These are phyloP conservation scores for Amanita rubescens DNA, from an alignment of 768 basidiomycete species.

Conservation along the genomic window DNA sequence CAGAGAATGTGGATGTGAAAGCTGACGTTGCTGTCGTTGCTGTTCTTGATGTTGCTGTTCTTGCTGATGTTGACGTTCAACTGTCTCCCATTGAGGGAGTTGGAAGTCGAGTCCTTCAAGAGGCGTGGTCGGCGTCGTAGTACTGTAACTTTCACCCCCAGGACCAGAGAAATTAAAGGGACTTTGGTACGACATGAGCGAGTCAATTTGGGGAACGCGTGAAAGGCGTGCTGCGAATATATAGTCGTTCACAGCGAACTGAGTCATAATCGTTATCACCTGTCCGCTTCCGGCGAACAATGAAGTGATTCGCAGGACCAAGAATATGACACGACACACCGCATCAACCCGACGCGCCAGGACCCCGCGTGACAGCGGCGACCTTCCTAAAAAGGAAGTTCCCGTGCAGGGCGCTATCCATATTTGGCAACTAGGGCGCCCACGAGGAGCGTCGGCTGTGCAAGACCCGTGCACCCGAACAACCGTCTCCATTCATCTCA, in stretches of 20 bases:
- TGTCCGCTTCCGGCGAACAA: slow-evolving; percentile 27
- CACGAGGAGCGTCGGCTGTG: slow-evolving; percentile 4
- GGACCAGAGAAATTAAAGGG: slow-evolving; percentile 15
- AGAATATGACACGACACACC: not conserved
- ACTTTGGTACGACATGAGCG: slow-evolving; percentile 29
- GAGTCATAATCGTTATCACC: slow-evolving; percentile 2
- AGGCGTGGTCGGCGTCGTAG: slow-evolving; percentile 42
- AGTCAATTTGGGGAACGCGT: slow-evolving; percentile 14
- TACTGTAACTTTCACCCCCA: slow-evolving; percentile 5
- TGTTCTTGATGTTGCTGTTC: slow-evolving; percentile 32
- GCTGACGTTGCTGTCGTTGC: slow-evolving; percentile 22
- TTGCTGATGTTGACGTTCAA: slow-evolving; percentile 35
- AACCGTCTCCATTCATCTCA: not conserved
- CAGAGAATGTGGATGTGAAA: slow-evolving; percentile 19
- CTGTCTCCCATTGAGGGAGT: slow-evolving; percentile 32
- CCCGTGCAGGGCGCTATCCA: not conserved
- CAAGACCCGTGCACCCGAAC: not conserved
- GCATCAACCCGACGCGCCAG: not conserved
- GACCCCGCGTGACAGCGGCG: not conserved
- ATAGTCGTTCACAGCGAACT: not conserved
- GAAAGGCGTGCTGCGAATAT: not conserved
- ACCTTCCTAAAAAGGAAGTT: slow-evolving; percentile 3
- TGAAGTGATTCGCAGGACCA: slow-evolving; percentile 15
- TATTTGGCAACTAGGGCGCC: not conserved
- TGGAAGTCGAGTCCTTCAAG: slow-evolving; percentile 19